Percentiles rank a stretch among this genome's conserved stretches.
Evolutionary conservation across 2,329 filamentous ascomycete species (phyloP).

Genomic region (Epichloe sibirici): DNA sequence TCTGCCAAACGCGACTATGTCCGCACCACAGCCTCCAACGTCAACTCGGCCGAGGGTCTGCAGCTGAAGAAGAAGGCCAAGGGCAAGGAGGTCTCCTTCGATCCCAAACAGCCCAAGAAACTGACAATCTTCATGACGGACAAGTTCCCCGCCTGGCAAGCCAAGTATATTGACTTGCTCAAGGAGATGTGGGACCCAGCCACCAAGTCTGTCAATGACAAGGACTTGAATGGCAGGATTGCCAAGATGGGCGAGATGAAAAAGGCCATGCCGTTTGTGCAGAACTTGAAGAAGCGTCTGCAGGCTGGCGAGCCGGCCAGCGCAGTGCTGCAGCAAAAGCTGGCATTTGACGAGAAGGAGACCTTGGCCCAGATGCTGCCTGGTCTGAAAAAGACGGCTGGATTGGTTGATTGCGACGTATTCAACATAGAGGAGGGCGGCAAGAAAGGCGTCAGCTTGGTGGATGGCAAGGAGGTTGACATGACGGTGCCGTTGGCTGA

Average conservation of each 20-base stretch:
- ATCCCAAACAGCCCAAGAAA: constrained; percentile 86
- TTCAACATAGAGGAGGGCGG: constrained; percentile 58
- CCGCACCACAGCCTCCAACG: constrained; percentile 59
- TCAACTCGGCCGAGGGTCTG: constrained; percentile 66
- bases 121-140: constrained; percentile 74
- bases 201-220: constrained; percentile 59
- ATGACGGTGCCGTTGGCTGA: constrained; percentile 49
- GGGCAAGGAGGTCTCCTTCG: constrained; percentile 74
- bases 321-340: constrained; percentile 67
- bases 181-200: constrained; percentile 53
- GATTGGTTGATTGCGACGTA: constrained; percentile 59
- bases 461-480: constrained; percentile 41
- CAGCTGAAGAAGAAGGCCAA: constrained; percentile 86
- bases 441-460: constrained; percentile 48
- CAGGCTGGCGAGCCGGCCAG: constrained; percentile 54
- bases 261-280: constrained; percentile 96
- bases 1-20: constrained; percentile 77
- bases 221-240: constrained; percentile 65
- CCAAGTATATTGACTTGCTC: constrained; percentile 74
- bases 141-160: constrained; percentile 81
- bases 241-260: constrained; percentile 83
- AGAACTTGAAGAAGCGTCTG: constrained; percentile 73
- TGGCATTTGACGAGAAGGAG: constrained; percentile 74
- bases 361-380: constrained; percentile 68
- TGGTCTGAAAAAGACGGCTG: constrained; percentile 62